phyloP scores from a whole-genome alignment of 306 rosid genomes.

The Prunus mira region DNA sequence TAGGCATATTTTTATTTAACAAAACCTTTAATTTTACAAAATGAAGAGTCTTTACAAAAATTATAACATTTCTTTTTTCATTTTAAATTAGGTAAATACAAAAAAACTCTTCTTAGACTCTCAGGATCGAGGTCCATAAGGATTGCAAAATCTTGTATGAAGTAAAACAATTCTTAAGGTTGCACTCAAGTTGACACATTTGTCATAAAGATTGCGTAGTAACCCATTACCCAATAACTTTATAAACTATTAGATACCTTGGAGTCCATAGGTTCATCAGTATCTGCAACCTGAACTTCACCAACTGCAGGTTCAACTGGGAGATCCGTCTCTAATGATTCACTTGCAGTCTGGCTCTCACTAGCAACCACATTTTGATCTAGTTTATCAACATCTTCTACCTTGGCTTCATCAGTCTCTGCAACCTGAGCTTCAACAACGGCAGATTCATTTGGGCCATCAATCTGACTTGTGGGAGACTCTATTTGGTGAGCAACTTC shows the following conservation, averaged over 20 bases:
- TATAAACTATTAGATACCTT: constrained; percentile 42
- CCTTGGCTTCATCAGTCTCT: constrained; percentile 33
- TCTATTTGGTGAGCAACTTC: constrained; percentile 12
- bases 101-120: neutral
- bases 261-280: constrained; percentile 30
- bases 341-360: constrained; percentile 14
- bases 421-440: constrained; percentile 17
- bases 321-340: constrained; percentile 25
- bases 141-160: neutral
- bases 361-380: constrained; percentile 23
- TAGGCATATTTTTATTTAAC: too few relatives aligned
- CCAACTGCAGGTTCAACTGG: constrained; percentile 34
- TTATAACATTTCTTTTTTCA: neutral
- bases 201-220: neutral
- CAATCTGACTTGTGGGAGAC: neutral
- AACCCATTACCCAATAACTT: neutral
- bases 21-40: too few relatives aligned
- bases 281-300: constrained; percentile 39
- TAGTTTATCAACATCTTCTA: constrained; percentile 28
- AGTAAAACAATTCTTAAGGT: neutral
- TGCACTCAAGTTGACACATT: neutral
- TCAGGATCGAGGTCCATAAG: neutral
- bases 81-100: neutral
- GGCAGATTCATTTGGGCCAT: constrained; percentile 27
- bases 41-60: too few relatives aligned